These are phyloP conservation scores for Epichloe aotearoae DNA, from an alignment of 2,329 filamentous ascomycete genomes.

Conservation along the genomic window DNA sequence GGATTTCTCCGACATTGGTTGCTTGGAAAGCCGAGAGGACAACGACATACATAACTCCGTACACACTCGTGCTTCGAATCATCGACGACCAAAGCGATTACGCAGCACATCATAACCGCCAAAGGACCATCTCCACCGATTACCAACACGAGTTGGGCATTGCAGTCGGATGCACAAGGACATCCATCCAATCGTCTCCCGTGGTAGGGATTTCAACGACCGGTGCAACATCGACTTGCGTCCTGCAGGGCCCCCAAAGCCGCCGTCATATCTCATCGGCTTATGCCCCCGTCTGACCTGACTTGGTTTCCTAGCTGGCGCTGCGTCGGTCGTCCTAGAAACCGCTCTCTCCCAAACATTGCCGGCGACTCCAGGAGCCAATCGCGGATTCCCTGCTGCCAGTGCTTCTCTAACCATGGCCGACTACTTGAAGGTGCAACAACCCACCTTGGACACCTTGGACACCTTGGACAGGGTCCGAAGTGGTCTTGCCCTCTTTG, in stretches of 20 bases:
- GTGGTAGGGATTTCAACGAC: neutral
- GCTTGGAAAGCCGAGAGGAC: neutral
- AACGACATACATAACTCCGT: neutral
- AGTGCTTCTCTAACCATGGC: slow-evolving; percentile 13
- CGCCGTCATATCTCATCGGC: neutral
- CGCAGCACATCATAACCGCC: neutral
- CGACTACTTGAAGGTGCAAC: slow-evolving; percentile 19
- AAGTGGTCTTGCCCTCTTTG: slow-evolving; percentile 20
- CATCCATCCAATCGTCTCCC: neutral
- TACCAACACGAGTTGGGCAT: neutral
- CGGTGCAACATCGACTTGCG: neutral
- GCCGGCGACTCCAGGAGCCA: slow-evolving; percentile 19
- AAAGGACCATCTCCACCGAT: neutral
- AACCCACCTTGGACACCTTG: slow-evolving; percentile 17
- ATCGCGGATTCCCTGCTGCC: slow-evolving; percentile 18
- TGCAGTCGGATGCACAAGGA: neutral
- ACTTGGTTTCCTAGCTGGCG: neutral
- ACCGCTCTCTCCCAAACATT: slow-evolving; percentile 12
- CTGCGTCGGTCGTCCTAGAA: neutral
- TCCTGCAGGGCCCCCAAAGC: neutral
- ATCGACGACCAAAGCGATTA: too few species aligned
- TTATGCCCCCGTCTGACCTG: neutral
- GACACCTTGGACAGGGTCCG: slow-evolving; percentile 16
- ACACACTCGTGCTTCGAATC: neutral
- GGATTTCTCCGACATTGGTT: neutral